A percentile compares a stretch with the other conserved stretches of the same genome.
Conservation (phyloP, 2,329 filamentous ascomycete species). For the Colletotrichum phormii region DNA sequence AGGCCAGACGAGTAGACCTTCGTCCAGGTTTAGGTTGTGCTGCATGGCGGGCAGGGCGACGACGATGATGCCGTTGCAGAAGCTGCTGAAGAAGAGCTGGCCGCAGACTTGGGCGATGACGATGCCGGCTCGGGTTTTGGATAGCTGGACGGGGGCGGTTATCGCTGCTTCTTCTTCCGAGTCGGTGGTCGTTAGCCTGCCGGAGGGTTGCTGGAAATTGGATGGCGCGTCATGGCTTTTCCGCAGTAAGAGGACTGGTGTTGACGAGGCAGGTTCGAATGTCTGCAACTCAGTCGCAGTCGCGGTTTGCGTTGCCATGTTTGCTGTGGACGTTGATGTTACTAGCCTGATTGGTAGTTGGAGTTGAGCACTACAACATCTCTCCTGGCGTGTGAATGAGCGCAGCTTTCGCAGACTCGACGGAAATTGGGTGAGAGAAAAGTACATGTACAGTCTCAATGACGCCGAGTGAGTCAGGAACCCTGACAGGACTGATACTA, state of each 20-base stretch:
- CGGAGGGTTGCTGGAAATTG: not conserved
- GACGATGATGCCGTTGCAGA: slow-evolving; percentile 19
- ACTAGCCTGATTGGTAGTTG: not conserved
- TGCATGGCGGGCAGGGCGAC: slow-evolving; percentile 15
- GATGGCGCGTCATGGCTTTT: not conserved
- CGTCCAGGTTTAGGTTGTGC: not conserved
- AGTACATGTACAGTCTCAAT: not conserved
- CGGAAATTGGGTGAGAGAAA: not conserved
- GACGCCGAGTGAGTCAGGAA: not conserved
- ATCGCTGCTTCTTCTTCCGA: not conserved
- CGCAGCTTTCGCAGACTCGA: not conserved
- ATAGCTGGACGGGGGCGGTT: not conserved
- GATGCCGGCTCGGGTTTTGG: not conserved
- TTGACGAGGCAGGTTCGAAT: not conserved
- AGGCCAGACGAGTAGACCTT: slow-evolving; percentile 13
- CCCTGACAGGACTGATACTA: too few species aligned
- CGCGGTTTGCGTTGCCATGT: not conserved
- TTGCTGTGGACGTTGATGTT: not conserved
- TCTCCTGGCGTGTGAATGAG: not conserved
- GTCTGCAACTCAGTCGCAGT: not conserved
- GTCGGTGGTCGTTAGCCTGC: not conserved
- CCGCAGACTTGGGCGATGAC: slow-evolving; percentile 12
- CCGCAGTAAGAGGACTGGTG: not conserved
- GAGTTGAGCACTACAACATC: not conserved
- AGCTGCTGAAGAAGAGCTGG: slow-evolving; percentile 13